These are phyloP conservation scores for Amanita muscaria DNA, from an alignment of 768 basidiomycete genomes.

Conservation along the genomic window DNA sequence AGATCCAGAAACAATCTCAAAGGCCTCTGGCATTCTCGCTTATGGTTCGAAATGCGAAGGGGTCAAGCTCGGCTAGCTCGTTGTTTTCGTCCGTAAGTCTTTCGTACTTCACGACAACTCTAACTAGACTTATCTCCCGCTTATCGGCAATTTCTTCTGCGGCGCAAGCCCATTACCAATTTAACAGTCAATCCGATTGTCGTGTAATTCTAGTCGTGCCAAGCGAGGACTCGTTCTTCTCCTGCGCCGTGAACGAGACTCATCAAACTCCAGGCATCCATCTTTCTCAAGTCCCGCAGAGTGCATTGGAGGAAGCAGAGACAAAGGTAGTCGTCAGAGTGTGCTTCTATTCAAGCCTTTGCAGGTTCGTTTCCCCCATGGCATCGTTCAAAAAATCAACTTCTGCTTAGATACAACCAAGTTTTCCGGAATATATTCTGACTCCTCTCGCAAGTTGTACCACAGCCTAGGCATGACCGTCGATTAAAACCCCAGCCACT, in stretches of 20 bases:
- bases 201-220: constrained; percentile 25
- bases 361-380: constrained; percentile 27
- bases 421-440: constrained; percentile 52
- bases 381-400: background rate
- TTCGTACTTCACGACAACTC: background rate
- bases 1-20: constrained; percentile 22
- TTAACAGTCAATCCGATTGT: background rate
- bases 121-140: background rate
- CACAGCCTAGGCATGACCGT: constrained; percentile 54
- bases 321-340: constrained; percentile 39
- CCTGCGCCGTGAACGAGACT: background rate
- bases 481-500: constrained; percentile 31
- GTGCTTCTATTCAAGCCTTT: constrained; percentile 40
- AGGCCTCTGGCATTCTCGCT: constrained; percentile 33
- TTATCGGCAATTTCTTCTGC: constrained; percentile 56
- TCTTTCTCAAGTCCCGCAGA: constrained; percentile 32
- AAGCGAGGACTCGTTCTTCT: constrained; percentile 21
- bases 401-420: constrained; percentile 31
- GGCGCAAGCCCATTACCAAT: constrained; percentile 39
- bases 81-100: constrained; percentile 53
- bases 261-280: constrained; percentile 28
- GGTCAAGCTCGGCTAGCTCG: constrained; percentile 44
- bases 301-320: constrained; percentile 30
- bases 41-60: constrained; percentile 36
- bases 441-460: constrained; percentile 54